These are phyloP conservation scores for Wallacemonas sp. DNA, from an alignment of 208 protist species.

Conservation along the genomic window DNA sequence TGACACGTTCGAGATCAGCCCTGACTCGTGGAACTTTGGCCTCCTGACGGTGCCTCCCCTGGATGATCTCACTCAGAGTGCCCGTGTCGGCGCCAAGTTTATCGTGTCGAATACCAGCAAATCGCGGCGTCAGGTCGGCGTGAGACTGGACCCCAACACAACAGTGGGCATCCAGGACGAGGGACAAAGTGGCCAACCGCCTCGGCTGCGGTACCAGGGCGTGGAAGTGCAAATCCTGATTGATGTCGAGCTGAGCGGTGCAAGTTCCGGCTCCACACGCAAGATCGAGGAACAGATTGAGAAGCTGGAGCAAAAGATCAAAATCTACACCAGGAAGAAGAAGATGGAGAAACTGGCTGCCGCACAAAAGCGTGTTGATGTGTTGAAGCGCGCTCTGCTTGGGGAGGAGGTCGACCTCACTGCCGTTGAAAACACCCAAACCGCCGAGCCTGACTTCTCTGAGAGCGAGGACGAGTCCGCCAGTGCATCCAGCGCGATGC, in stretches of 20 bases:
- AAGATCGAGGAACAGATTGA: slow-evolving; percentile 90
- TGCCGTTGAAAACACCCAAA: slow-evolving; percentile 26
- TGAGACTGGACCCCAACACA: slow-evolving; percentile 48
- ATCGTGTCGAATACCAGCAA: slow-evolving; percentile 80
- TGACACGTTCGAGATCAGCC: slow-evolving; percentile 87
- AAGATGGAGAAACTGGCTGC: slow-evolving; percentile 79
- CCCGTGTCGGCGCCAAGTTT: slow-evolving; percentile 68
- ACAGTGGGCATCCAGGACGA: slow-evolving; percentile 10
- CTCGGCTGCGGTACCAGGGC: slow-evolving; percentile 63
- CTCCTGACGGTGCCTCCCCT: slow-evolving; percentile 49
- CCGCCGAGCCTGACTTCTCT: slow-evolving; percentile 54
- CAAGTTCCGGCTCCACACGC: slow-evolving; percentile 56
- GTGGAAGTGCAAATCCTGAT: slow-evolving; percentile 74
- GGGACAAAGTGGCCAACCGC: not conserved
- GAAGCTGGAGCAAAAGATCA: slow-evolving; percentile 88
- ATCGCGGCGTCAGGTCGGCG: slow-evolving; percentile 50
- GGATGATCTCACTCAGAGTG: slow-evolving; percentile 14
- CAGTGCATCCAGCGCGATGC: slow-evolving; percentile 22
- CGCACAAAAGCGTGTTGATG: slow-evolving; percentile 62
- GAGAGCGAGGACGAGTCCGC: slow-evolving; percentile 71
- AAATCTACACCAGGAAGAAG: slow-evolving; percentile 86
- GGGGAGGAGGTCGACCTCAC: slow-evolving; percentile 71
- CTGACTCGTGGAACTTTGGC: slow-evolving; percentile 82
- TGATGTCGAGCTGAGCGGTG: slow-evolving; percentile 64
- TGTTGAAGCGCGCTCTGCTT: slow-evolving; percentile 53